Conservation (phyloP, 352 stramenopile genomes). For the Phytopythium chamaehyphon region DNA sequence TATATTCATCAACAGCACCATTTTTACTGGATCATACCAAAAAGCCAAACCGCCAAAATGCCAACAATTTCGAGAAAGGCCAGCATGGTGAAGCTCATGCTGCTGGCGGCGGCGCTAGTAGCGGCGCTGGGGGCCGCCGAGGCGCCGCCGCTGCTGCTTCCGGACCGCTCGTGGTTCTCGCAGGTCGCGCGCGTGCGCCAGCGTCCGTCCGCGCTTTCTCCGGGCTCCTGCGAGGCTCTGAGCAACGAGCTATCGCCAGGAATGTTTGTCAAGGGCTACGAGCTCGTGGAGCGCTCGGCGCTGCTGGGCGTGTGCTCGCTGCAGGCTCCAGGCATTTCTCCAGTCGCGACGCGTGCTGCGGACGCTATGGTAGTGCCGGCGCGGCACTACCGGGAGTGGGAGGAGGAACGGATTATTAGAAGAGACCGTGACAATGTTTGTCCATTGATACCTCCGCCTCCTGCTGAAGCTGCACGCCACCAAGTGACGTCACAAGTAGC, state of each 20-base stretch:
- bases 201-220: conserved; percentile 8
- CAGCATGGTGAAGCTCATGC: too few relatives aligned
- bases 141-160: conserved; percentile 26
- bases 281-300: conserved; percentile 63
- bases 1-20: too few relatives aligned
- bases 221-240: conserved; percentile 24
- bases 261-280: conserved; percentile 52
- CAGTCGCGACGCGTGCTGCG: conserved; percentile 11
- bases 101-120: neutral
- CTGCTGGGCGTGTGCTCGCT: conserved; percentile 65
- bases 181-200: conserved; percentile 33
- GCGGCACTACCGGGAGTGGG: neutral
- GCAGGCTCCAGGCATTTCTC: neutral
- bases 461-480: neutral
- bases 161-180: conserved; percentile 45
- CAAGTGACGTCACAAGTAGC: neutral
- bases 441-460: neutral
- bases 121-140: conserved; percentile 9
- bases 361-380: conserved; percentile 5
- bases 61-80: conserved; percentile 9
- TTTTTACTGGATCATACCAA: too few relatives aligned
- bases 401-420: neutral
- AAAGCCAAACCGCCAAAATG: neutral
- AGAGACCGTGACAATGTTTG: neutral
- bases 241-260: conserved; percentile 33